Evolutionary conservation across 208 protist genomes (phyloP), one percentile per base, ranked within the genome.

Genomic region (Angomonas deanei): DNA sequence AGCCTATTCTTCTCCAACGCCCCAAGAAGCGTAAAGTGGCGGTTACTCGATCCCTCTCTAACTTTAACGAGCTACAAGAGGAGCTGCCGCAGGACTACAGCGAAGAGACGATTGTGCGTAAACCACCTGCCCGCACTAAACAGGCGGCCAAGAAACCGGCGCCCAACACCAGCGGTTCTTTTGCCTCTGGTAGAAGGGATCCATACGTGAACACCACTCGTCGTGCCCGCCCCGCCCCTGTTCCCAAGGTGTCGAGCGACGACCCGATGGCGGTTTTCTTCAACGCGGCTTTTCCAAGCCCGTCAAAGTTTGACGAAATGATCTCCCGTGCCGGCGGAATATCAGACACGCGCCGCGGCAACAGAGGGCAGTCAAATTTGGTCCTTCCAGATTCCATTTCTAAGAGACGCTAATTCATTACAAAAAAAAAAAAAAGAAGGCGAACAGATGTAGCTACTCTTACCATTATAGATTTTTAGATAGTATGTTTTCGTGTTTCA

Each of bases 261-360:
- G 84, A 94, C 61, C 88, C 88, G 34, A 92, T 94, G 88, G 79
- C 82, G 11, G 80, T 94, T 27, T 92, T 94, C 62, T 91, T 90
- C 54, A 70, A 86, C 33, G 88, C 82, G 2, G 82, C 76, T 38
- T 94, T 94, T 57, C 84, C 84, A 3, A 92, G 84, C 46, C 88
- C 88, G 0, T 88, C 80, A 17, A 90, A 94, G 80, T 94, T 94
- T 63, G 84, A 94, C 15, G 82, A 90, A 48, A 89, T 94, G 84
- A 80, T 94, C 76, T 61, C 75, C 69, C 79, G 85, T 48, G 78
- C 88, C 0, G 88, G 88, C n/a, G 82, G 81, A 3, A 28, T 91
- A 19, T 72, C 80, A 19, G 78, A 76, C 8, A 32, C 46, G 3
- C 74, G 77, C 28, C 71, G 83, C 11, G 68, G 66, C 17, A 69